These are phyloP conservation scores for Oryza punctata DNA, from an alignment of 176 grass and related monocot genomes.

Conservation along the genomic window DNA sequence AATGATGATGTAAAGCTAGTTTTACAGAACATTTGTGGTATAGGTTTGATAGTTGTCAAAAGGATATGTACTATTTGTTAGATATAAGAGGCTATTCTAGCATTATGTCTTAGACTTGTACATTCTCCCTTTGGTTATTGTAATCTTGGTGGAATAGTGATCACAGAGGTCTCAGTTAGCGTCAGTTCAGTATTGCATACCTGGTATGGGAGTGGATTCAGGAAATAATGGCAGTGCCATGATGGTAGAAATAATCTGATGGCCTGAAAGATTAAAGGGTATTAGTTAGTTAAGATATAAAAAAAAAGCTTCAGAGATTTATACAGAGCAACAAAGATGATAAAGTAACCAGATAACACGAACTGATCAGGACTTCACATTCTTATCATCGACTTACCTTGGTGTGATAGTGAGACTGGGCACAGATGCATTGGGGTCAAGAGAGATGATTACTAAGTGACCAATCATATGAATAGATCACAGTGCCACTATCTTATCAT, in stretches of 20 bases:
- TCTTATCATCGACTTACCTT: neutral
- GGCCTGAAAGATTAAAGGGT: constrained; percentile 4
- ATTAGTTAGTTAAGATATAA: neutral
- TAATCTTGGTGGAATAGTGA: constrained; percentile 28
- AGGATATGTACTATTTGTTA: constrained; percentile 50
- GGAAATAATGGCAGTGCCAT: neutral
- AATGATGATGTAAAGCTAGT: constrained; percentile 60
- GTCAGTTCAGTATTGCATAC: constrained; percentile 19
- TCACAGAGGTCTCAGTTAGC: constrained; percentile 1
- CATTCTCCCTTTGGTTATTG: constrained; percentile 32
- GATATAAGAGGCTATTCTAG: constrained; percentile 40
- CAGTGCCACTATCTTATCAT: neutral
- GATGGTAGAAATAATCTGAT: neutral
- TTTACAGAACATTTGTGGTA: constrained; percentile 57
- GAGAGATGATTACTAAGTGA: neutral
- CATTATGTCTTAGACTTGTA: constrained; percentile 27
- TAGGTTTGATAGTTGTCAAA: constrained; percentile 61
- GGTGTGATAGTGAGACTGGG: neutral
- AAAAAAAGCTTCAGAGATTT: constrained; percentile 21
- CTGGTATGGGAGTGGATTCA: constrained; percentile 11
- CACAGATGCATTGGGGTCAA: neutral
- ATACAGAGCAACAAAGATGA: neutral
- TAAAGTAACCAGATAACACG: neutral
- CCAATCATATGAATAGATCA: neutral
- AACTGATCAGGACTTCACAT: neutral